A percentile compares a stretch with the other conserved stretches of the same genome.
Conservation (phyloP, 2,329 filamentous ascomycete genomes). For the Epichloe scottii region DNA sequence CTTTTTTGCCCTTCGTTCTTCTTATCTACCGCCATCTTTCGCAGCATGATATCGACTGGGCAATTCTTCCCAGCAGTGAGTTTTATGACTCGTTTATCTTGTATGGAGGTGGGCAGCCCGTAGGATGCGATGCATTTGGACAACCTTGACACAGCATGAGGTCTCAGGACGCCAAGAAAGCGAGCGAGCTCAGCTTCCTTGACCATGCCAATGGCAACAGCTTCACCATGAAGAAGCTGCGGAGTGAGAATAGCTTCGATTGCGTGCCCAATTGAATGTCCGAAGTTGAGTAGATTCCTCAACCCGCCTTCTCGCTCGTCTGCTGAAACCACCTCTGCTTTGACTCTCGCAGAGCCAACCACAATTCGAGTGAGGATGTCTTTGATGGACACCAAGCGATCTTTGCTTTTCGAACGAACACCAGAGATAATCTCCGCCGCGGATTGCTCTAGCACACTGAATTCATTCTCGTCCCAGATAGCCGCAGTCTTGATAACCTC, state of each 20-base stretch:
- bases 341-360: constrained; percentile 80
- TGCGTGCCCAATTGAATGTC: constrained; percentile 94
- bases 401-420: constrained; percentile 23
- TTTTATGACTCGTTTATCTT: constrained; percentile 71
- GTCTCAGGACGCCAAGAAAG: constrained; percentile 72
- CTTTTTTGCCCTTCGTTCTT: constrained; percentile 92
- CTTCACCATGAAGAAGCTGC: constrained; percentile 89
- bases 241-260: constrained; percentile 92
- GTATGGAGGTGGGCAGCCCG: constrained; percentile 71
- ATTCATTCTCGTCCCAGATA: constrained; percentile 86
- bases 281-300: constrained; percentile 91
- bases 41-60: constrained; percentile 70
- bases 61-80: constrained; percentile 80
- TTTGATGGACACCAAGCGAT: constrained; percentile 58
- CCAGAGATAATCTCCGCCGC: constrained; percentile 56
- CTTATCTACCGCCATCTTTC: constrained; percentile 97
- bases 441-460: constrained; percentile 70
- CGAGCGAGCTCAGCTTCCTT: constrained; percentile 92
- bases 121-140: constrained; percentile 93
- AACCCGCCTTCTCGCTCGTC: constrained; percentile 92
- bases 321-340: constrained; percentile 85
- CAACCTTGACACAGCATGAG: constrained; percentile 77
- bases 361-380: constrained; percentile 67
- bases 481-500: constrained; percentile 97
- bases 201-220: constrained; percentile 95